A percentile compares a stretch with the other conserved stretches of the same genome.
phyloP scores from a whole-genome alignment of 176 grass and related monocot genomes.

The Carex cristatella region DNA sequence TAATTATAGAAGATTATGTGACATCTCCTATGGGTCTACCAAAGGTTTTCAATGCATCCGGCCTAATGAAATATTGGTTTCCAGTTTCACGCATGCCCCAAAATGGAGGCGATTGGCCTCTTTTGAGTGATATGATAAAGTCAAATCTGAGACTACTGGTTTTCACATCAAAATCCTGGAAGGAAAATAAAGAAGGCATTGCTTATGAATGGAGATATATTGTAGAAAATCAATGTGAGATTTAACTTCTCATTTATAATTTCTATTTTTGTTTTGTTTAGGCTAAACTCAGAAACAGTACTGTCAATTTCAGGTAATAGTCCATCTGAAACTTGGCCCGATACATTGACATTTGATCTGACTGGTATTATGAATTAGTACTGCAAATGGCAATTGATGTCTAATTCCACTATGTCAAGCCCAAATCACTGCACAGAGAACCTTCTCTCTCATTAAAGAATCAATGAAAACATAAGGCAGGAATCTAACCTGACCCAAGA shows the following conservation, averaged over 20 bases:
- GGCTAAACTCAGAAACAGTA: neutral
- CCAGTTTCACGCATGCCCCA: slow-evolving; percentile 69
- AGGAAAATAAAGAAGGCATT: slow-evolving; percentile 67
- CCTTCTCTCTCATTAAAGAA: neutral
- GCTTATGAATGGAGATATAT: slow-evolving; percentile 87
- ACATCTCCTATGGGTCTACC: slow-evolving; percentile 59
- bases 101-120: slow-evolving; percentile 77
- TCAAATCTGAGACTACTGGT: slow-evolving; percentile 58
- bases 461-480: neutral
- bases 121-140: slow-evolving; percentile 79
- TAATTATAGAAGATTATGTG: slow-evolving; percentile 90
- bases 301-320: neutral
- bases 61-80: slow-evolving; percentile 50
- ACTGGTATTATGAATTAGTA: neutral
- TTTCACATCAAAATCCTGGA: slow-evolving; percentile 74
- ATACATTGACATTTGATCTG: neutral
- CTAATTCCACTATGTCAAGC: neutral
- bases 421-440: neutral
- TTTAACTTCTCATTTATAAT: neutral
- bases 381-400: neutral
- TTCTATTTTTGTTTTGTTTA: neutral
- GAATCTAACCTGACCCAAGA: no score
- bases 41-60: slow-evolving; percentile 65
- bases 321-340: neutral
- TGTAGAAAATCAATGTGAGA: slow-evolving; percentile 82